A percentile compares a stretch with the other conserved stretches of the same genome.
phyloP scores from a whole-genome alignment of 1,139 yeast species.

The Saccharomycopsis hybrid region DNA sequence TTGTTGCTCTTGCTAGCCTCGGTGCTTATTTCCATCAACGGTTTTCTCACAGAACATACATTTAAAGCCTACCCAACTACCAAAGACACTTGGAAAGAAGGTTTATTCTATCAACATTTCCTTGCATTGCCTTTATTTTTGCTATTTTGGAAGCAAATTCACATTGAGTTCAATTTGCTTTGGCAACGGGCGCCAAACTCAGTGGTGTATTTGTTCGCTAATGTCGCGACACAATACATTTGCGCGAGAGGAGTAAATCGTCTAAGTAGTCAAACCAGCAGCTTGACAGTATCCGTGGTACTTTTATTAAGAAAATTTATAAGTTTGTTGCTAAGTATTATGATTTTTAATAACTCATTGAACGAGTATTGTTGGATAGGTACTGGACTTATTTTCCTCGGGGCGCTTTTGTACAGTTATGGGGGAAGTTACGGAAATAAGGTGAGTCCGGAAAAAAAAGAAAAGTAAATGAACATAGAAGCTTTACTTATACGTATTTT shows the following conservation, averaged over 20 bases:
- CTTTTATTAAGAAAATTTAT: conserved; percentile 54
- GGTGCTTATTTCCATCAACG: conserved; percentile 46
- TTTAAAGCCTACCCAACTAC: conserved; percentile 28
- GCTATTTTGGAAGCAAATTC: conserved; percentile 27
- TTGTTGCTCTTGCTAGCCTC: conserved; percentile 40
- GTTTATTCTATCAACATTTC: conserved; percentile 54
- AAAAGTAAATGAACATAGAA: no score
- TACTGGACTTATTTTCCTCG: conserved; percentile 43
- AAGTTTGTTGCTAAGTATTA: conserved; percentile 49
- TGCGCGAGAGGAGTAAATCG: conserved; percentile 66
- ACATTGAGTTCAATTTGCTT: conserved; percentile 23
- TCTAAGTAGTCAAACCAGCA: conserved; percentile 49
- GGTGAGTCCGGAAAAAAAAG: no score
- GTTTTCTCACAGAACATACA: conserved; percentile 50
- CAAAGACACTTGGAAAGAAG: conserved; percentile 61
- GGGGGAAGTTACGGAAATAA: background rate
- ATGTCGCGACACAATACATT: conserved; percentile 54
- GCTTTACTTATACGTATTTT: no score
- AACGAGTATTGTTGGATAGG: conserved; percentile 39
- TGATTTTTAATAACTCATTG: conserved; percentile 41
- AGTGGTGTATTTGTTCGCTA: conserved; percentile 34
- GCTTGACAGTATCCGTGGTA: conserved; percentile 56
- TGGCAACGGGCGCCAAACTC: conserved; percentile 1
- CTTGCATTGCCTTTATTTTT: conserved; percentile 52
- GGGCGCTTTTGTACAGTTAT: conserved; percentile 42